Conservation (phyloP, 2,329 filamentous ascomycete species). For the Cordyceps tenuipes region DNA sequence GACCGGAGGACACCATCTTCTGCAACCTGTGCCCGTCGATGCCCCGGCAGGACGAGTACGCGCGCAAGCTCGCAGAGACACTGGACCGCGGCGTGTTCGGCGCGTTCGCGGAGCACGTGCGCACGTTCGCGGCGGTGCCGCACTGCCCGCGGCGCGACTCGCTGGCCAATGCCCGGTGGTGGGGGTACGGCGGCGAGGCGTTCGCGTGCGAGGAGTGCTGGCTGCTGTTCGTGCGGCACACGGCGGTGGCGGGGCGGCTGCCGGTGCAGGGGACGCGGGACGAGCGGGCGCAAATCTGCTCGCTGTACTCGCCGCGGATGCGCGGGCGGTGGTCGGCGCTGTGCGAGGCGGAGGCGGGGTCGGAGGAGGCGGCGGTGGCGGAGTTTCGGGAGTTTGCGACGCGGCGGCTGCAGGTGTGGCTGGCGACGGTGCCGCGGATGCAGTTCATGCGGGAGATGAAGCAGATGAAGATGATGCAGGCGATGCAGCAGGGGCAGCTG, state of each 20-base stretch:
- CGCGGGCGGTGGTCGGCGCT: conserved; percentile 25
- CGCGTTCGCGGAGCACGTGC: conserved; percentile 21
- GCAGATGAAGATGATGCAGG: conserved; percentile 23
- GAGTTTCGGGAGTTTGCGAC: conserved; percentile 22
- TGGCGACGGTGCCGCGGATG: conserved; percentile 23
- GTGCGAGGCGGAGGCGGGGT: conserved; percentile 20
- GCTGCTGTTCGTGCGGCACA: conserved; percentile 21
- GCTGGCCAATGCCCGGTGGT: conserved; percentile 23
- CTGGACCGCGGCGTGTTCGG: conserved; percentile 25
- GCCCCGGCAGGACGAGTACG: conserved; percentile 19
- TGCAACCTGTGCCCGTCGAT: conserved; percentile 24
- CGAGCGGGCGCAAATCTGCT: conserved; percentile 23
- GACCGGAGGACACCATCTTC: conserved; percentile 16
- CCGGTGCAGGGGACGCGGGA: conserved; percentile 20
- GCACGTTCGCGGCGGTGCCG: conserved; percentile 21
- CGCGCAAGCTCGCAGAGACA: conserved; percentile 22
- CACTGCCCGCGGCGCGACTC: conserved; percentile 23
- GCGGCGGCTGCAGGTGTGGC: conserved; percentile 22
- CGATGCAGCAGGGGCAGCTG: conserved; percentile 25
- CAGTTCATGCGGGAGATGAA: conserved; percentile 21
- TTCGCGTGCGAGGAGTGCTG: conserved; percentile 29
- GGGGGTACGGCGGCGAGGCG: conserved; percentile 24
- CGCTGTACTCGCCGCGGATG: conserved; percentile 31
- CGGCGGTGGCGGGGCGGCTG: conserved; percentile 19
- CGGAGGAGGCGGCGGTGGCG: conserved; percentile 17